phyloP scores from a whole-genome alignment of 192 early-diverging fungal species.

The Linnemannia exigua region DNA sequence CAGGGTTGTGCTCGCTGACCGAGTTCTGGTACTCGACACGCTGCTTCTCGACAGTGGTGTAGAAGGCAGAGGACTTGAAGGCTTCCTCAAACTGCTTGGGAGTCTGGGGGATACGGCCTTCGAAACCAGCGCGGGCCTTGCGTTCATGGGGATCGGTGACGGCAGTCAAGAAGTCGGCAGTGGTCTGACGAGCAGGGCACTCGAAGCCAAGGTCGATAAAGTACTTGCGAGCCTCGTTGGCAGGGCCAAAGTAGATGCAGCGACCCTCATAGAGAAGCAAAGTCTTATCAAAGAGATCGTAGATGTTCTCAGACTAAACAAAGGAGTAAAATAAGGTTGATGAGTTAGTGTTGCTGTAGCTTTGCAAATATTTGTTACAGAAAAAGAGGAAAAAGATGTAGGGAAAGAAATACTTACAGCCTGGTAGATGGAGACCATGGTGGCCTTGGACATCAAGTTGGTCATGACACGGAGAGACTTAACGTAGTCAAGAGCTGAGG shows the following conservation, averaged over 20 bases:
- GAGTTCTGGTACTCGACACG: slow-evolving; percentile 60
- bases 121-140: slow-evolving; percentile 68
- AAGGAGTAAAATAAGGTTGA: neutral
- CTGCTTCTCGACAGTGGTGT: slow-evolving; percentile 53
- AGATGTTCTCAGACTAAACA: slow-evolving; percentile 77
- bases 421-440: slow-evolving; percentile 77
- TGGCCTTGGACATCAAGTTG: slow-evolving; percentile 77
- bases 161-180: slow-evolving; percentile 81
- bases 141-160: slow-evolving; percentile 74
- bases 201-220: slow-evolving; percentile 74
- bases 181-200: slow-evolving; percentile 76
- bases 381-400: neutral
- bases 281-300: slow-evolving; percentile 78
- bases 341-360: neutral
- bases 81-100: slow-evolving; percentile 74
- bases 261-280: slow-evolving; percentile 77
- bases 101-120: slow-evolving; percentile 67
- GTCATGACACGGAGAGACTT: slow-evolving; percentile 82
- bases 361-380: neutral
- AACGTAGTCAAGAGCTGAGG: slow-evolving; percentile 87
- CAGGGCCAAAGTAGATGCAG: slow-evolving; percentile 79
- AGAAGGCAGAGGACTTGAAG: slow-evolving; percentile 64
- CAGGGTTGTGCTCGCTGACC: slow-evolving; percentile 47
- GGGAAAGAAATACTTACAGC: slow-evolving; percentile 74
- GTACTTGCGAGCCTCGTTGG: slow-evolving; percentile 68